Conservation (phyloP, 345 rosid species). For the Populus tremula region DNA sequence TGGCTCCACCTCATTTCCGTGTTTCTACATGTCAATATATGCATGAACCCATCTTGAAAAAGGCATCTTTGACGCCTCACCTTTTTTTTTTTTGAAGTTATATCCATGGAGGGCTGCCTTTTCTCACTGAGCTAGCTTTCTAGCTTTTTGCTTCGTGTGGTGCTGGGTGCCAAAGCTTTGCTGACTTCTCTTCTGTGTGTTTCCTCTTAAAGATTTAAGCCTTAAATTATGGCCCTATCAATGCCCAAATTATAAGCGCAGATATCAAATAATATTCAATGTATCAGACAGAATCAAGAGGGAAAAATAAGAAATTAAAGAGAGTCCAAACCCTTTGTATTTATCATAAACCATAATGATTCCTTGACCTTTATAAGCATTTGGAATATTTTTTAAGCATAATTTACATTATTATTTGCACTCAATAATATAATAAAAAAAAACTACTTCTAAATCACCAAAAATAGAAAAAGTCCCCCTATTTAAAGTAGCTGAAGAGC, state of each 20-base stretch:
- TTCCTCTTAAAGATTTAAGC: neutral
- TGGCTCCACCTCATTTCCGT: conserved; percentile 4
- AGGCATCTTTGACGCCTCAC: neutral
- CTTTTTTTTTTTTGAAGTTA: neutral
- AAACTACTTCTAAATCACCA: no score
- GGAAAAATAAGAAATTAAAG: no score
- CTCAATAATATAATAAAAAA: no score
- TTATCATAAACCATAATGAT: neutral
- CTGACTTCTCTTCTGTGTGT: neutral
- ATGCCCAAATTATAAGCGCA: neutral
- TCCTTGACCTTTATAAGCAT: neutral
- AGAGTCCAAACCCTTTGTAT: neutral
- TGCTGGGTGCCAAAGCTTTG: neutral
- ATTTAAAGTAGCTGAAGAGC: no score
- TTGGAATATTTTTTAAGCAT: neutral
- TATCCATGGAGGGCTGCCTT: neutral
- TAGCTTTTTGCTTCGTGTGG: conserved; percentile 10
- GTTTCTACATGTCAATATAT: neutral
- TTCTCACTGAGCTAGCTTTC: neutral
- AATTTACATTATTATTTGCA: neutral
- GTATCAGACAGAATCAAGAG: neutral
- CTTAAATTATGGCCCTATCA: conserved; percentile 5
- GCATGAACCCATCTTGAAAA: neutral
- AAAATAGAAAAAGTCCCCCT: no score
- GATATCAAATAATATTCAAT: neutral